A percentile compares a stretch with the other conserved stretches of the same genome.
These are phyloP conservation scores for Fusarium udum DNA, from an alignment of 2,329 filamentous ascomycete species.

Conservation along the genomic window DNA sequence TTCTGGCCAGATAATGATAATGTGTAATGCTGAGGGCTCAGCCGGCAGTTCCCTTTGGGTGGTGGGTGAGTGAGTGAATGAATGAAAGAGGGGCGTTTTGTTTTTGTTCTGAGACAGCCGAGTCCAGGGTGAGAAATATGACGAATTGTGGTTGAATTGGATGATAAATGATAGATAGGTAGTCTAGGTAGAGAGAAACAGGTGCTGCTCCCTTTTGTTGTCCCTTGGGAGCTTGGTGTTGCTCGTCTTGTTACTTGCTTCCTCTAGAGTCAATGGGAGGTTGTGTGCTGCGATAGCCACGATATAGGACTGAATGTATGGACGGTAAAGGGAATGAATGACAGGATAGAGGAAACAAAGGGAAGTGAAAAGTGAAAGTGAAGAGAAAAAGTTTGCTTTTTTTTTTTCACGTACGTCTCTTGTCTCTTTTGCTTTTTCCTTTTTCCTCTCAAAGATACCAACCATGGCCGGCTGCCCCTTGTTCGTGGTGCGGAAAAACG, in stretches of 20 bases:
- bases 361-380: conserved; percentile 2
- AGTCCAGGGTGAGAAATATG: conserved; percentile 26
- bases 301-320: background rate
- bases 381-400: conserved; percentile 14
- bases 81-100: conserved; percentile 10
- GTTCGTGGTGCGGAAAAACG: conserved; percentile 25
- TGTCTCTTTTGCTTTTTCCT: background rate
- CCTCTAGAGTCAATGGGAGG: background rate
- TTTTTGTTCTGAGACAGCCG: conserved; percentile 27
- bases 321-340: conserved; percentile 6
- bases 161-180: conserved; percentile 1
- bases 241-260: background rate
- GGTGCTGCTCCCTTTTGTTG: conserved; percentile 12
- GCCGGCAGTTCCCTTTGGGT: conserved; percentile 11
- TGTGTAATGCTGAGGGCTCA: conserved; percentile 3
- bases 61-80: background rate
- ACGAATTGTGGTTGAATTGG: conserved; percentile 11
- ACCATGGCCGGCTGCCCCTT: conserved; percentile 15
- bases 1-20: conserved; percentile 30
- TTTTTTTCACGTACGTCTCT: background rate
- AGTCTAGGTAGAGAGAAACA: conserved; percentile 30
- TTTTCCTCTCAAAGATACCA: background rate
- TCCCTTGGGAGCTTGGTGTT: background rate
- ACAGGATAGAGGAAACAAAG: conserved; percentile 18
- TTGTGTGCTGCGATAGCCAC: background rate